Evolutionary conservation across 371 early-diverging fungal genomes (phyloP).

Genomic region (Syncephalis fuscata): DNA sequence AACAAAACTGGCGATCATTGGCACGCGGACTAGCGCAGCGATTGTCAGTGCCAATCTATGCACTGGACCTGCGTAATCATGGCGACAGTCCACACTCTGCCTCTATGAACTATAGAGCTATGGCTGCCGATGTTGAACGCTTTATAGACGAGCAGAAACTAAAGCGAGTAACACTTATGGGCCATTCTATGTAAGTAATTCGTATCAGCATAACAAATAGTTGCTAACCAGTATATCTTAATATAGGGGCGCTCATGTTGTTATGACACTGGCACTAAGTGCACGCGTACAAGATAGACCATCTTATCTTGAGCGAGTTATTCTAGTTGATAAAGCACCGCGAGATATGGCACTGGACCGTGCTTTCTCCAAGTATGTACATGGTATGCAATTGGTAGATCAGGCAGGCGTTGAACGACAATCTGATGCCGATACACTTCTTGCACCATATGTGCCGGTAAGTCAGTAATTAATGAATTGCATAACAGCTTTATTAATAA

Average conservation of each 20-base stretch:
- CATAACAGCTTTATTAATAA: neutral
- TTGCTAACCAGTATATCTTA: neutral
- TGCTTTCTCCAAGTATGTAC: slow-evolving; percentile 38
- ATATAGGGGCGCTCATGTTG: slow-evolving; percentile 72
- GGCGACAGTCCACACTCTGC: slow-evolving; percentile 68
- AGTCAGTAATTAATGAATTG: neutral
- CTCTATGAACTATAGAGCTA: slow-evolving; percentile 50
- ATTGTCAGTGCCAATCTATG: slow-evolving; percentile 37
- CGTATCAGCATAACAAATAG: neutral
- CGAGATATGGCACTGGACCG: slow-evolving; percentile 22
- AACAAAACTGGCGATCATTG: slow-evolving; percentile 87
- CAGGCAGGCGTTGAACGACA: slow-evolving; percentile 27
- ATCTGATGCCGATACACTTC: slow-evolving; percentile 52
- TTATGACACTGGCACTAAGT: slow-evolving; percentile 62
- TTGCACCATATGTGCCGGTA: slow-evolving; percentile 25
- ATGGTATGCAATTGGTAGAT: slow-evolving; percentile 52
- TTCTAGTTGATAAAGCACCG: slow-evolving; percentile 84
- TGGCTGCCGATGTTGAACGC: slow-evolving; percentile 57
- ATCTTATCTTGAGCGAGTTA: slow-evolving; percentile 31
- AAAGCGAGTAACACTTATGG: slow-evolving; percentile 40
- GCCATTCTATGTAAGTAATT: slow-evolving; percentile 66
- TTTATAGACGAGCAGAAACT: slow-evolving; percentile 40
- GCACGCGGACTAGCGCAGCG: slow-evolving; percentile 46
- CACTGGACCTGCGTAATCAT: slow-evolving; percentile 84
- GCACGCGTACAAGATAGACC: slow-evolving; percentile 13